A percentile compares a stretch with the other conserved stretches of the same genome.
phyloP scores from a whole-genome alignment of 2,329 filamentous ascomycete species.

The Microdochium nivale region DNA sequence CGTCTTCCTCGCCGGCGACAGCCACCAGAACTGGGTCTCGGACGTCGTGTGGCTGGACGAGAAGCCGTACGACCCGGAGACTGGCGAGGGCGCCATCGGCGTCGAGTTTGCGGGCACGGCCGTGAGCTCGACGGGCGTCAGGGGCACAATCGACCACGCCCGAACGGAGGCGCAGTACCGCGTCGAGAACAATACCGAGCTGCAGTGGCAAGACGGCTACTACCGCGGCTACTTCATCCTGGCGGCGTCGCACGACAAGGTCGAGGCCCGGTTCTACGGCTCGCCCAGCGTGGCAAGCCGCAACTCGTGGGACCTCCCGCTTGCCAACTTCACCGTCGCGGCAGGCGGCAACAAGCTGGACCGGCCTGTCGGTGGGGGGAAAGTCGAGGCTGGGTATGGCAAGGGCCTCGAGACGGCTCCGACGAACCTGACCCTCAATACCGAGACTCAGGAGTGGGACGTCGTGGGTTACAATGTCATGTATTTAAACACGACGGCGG shows the following conservation, averaged over 20 bases:
- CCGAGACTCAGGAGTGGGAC: conserved; percentile 17
- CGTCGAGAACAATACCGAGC: conserved; percentile 46
- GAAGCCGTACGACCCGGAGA: conserved; percentile 41
- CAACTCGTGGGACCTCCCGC: conserved; percentile 54
- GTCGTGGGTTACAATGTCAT: conserved; percentile 18
- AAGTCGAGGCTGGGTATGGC: conserved; percentile 45
- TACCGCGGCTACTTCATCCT: conserved; percentile 68
- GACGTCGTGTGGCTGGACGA: conserved; percentile 51
- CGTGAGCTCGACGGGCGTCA: conserved; percentile 53
- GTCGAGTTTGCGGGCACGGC: conserved; percentile 61
- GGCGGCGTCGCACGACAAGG: conserved; percentile 43
- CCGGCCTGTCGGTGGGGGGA: conserved; percentile 30
- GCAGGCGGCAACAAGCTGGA: conserved; percentile 50
- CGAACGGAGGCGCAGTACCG: conserved; percentile 35
- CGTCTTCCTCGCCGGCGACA: conserved; percentile 64
- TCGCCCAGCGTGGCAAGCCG: conserved; percentile 47
- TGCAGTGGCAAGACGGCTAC: conserved; percentile 67
- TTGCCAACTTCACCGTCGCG: conserved; percentile 63
- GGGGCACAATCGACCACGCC: conserved; percentile 43
- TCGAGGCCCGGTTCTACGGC: conserved; percentile 57
- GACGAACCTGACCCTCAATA: conserved; percentile 42
- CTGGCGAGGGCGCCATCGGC: conserved; percentile 47
- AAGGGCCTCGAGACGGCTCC: conserved; percentile 33
- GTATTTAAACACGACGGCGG: conserved; percentile 11
- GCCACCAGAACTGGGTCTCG: conserved; percentile 56